Evolutionary conservation across 305 asterid species (phyloP).

Genomic region (Fraxinus velutina): DNA sequence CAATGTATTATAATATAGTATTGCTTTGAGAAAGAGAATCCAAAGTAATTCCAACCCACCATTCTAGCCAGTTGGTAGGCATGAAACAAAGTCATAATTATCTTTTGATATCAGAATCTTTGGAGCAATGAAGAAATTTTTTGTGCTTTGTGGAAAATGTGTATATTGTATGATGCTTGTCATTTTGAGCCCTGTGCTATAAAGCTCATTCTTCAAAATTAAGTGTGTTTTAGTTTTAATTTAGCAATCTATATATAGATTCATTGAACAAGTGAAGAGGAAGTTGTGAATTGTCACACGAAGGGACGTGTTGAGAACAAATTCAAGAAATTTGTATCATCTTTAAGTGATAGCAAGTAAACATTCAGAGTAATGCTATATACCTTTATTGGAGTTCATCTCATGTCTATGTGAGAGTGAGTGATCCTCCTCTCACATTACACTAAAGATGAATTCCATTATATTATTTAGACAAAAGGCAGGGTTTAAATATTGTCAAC

Average conservation of each 20-base stretch:
- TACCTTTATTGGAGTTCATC: no score
- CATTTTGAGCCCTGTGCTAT: slow-evolving; percentile 48
- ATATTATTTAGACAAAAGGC: no score
- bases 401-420: no score
- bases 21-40: slow-evolving; percentile 31
- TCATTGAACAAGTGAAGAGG: slow-evolving; percentile 15
- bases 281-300: background rate
- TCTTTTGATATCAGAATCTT: slow-evolving; percentile 42
- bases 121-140: slow-evolving; percentile 36
- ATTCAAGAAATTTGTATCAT: no score
- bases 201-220: slow-evolving; percentile 25
- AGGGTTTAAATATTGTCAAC: no score
- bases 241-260: slow-evolving; percentile 5
- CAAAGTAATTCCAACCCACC: slow-evolving; percentile 30
- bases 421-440: no score
- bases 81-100: slow-evolving; percentile 34
- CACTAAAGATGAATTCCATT: no score
- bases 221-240: slow-evolving; percentile 17
- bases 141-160: slow-evolving; percentile 47
- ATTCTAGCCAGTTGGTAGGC: slow-evolving; percentile 40
- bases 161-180: slow-evolving; percentile 29
- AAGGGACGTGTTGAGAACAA: no score
- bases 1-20: slow-evolving; percentile 20
- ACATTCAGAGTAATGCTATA: no score
- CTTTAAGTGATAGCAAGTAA: no score